These are phyloP conservation scores for Diutina pseudorugosa DNA, from an alignment of 1,139 yeast genomes.

Conservation along the genomic window DNA sequence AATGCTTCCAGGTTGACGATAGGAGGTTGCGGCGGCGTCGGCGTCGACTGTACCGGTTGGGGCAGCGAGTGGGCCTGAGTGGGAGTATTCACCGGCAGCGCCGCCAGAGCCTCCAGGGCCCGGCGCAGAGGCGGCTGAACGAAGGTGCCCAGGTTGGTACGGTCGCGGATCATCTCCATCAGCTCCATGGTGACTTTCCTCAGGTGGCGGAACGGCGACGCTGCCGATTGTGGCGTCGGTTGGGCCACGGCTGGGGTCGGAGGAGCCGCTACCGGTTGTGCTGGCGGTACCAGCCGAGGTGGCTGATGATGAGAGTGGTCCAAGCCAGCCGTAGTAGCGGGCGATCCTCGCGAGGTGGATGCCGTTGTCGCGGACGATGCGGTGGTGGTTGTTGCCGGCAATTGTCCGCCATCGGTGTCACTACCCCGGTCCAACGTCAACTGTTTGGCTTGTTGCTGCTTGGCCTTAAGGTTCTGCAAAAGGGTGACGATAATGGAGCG, in stretches of 20 bases:
- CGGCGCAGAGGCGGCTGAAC: background rate
- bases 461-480: slow-evolving; percentile 67
- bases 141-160: background rate
- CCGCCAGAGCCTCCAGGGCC: background rate
- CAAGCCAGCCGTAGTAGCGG: too few relatives aligned
- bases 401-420: background rate
- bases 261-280: background rate
- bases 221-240: background rate
- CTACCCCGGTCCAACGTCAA: slow-evolving; percentile 9
- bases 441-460: slow-evolving; percentile 46
- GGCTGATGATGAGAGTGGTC: background rate
- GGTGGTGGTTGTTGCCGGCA: background rate
- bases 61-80: background rate
- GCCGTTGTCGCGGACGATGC: background rate
- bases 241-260: background rate
- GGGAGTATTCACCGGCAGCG: background rate
- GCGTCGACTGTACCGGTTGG: background rate
- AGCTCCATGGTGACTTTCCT: background rate
- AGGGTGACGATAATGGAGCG: slow-evolving; percentile 78
- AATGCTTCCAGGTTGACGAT: slow-evolving; percentile 29
- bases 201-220: background rate
- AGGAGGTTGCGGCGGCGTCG: background rate
- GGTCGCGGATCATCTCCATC: background rate
- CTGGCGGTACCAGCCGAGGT: background rate
- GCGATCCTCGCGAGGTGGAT: too few relatives aligned